Conservation (phyloP, 2,329 filamentous ascomycete species). For the Chaetothyriales sp. region DNA sequence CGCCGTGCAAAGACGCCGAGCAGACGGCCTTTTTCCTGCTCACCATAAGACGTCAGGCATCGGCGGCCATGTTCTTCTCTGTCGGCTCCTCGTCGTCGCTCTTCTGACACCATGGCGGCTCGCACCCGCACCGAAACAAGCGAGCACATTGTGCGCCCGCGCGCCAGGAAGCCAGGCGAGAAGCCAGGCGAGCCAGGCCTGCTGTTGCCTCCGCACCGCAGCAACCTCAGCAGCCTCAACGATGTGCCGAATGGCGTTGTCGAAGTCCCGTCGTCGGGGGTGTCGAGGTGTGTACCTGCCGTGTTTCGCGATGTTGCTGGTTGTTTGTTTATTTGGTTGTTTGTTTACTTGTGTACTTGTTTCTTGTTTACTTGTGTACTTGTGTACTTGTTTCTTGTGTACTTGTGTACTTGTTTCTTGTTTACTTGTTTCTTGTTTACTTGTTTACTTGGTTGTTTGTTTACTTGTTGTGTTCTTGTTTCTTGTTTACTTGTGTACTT, state of each 20-base stretch:
- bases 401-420: no score
- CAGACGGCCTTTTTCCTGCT: background rate
- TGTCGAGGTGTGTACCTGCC: constrained; percentile 24
- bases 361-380: no score
- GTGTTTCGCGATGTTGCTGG: background rate
- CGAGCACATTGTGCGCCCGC: constrained; percentile 13
- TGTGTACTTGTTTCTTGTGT: no score
- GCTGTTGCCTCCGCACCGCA: background rate
- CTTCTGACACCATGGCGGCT: constrained; percentile 11
- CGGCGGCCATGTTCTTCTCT: background rate
- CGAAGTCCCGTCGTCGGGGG: constrained; percentile 20
- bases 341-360: no score
- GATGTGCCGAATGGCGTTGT: constrained; percentile 19
- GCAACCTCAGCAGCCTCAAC: background rate
- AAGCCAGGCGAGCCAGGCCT: background rate
- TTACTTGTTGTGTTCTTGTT: background rate
- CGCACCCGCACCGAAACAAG: constrained; percentile 2
- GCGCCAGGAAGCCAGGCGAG: constrained; percentile 4
- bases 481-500: background rate
- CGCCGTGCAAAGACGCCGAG: no score
- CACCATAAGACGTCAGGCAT: background rate
- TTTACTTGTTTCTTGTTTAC: background rate
- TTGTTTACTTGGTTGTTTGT: no score
- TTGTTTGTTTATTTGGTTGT: no score
- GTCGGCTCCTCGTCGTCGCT: constrained; percentile 5